Evolutionary conservation across 305 asterid species (phyloP), one percentile per base, ranked within the genome.

Genomic region (Fraxinus platypoda): DNA sequence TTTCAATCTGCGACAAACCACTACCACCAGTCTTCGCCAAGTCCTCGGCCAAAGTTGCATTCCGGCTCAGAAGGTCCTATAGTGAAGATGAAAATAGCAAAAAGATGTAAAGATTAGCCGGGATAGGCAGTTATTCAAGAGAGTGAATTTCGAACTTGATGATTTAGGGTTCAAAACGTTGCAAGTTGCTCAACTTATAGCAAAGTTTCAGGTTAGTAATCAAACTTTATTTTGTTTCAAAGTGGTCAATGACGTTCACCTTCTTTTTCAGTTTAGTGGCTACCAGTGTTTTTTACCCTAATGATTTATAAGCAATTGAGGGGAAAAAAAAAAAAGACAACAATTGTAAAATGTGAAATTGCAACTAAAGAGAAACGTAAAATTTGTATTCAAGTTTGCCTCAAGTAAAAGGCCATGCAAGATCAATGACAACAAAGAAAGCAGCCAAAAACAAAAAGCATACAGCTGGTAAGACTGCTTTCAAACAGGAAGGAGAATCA

Each of bases 11-110:
- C 82, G 93, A 88, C 25, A 90, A 88, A 78, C 75, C 88, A 37
- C 49, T 84, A 12, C 93, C 97, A 66, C 95, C 95, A 1, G 94
- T 91, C 86, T 82, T 91, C 71, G 94, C 86, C 19, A 94, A 82
- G 86, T 92, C 97, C 91, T 93, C 98, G 0, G 97, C 98, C 19
- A 96, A 92, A 83, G 90, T 88, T 72, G 98, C 92, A 84, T 96
- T 93, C 31, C 97, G 94, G 75, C 93, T 86, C 89, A 92, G 83
- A 81, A 96, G 98, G 80, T 94, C 98, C 99, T 96, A 37, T 82
- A 68, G 49, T 12, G 28, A 78, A 35, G 17, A 79, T 79, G 74
- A 19, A 30, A 46, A n/a, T 57, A 74, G 25, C 82, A 78, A 3
- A 34, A 80, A 74, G 26, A 28, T 21, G 80, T 84, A 46, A 38